These are phyloP conservation scores for Sugiyamaella sp. DNA, from an alignment of 1,139 yeast species.

Conservation along the genomic window DNA sequence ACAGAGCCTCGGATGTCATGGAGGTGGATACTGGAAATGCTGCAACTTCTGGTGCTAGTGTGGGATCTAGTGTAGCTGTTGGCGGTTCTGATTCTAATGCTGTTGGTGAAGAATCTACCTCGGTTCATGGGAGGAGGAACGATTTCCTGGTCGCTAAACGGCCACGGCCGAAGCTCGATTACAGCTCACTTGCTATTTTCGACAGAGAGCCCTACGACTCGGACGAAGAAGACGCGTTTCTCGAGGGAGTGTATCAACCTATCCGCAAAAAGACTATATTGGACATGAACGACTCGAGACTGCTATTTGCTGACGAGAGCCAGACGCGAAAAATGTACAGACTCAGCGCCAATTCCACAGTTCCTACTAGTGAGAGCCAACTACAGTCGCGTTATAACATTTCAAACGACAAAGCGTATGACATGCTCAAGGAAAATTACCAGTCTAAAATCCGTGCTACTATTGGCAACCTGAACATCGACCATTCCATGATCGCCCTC, in stretches of 20 bases:
- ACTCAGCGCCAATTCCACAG: constrained; percentile 21
- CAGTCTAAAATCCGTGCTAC: constrained; percentile 93
- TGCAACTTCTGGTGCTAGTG: too few species aligned
- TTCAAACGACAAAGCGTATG: constrained; percentile 88
- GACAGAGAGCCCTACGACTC: constrained; percentile 37
- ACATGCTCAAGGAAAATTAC: constrained; percentile 77
- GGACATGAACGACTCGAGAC: constrained; percentile 85
- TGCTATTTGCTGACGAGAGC: constrained; percentile 62
- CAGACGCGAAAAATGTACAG: constrained; percentile 21
- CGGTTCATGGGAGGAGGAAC: background rate
- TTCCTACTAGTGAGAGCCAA: constrained; percentile 55
- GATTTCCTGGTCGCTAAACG: background rate
- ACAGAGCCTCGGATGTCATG: background rate
- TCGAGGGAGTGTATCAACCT: constrained; percentile 64
- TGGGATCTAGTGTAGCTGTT: too few species aligned
- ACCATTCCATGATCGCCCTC: constrained; percentile 87
- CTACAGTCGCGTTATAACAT: constrained; percentile 67
- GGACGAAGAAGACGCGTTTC: constrained; percentile 78
- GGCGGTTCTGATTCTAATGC: background rate
- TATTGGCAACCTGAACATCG: constrained; percentile 86
- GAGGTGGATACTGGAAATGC: background rate
- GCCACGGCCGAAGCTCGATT: constrained; percentile 7
- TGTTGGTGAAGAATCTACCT: background rate
- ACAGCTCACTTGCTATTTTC: constrained; percentile 12
- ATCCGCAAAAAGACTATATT: constrained; percentile 52